Conservation (phyloP, 192 early-diverging fungal genomes). For the Kappamyces sp. region DNA sequence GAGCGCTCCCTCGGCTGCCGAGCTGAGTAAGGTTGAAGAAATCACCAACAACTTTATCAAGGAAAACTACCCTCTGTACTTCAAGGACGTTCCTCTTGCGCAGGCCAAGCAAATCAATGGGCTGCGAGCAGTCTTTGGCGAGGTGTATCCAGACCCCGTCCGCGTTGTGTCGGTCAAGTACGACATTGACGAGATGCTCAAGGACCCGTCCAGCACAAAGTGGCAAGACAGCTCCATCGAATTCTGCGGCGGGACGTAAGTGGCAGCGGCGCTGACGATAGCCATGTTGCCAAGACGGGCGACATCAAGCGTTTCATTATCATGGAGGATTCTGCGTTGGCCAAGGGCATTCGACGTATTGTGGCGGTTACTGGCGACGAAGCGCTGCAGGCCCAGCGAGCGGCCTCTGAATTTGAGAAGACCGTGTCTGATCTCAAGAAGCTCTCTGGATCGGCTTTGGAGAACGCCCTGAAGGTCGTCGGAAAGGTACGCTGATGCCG, state of each 20-base stretch:
- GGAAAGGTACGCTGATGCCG: slow-evolving; percentile 33
- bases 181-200: slow-evolving; percentile 79
- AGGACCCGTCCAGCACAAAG: slow-evolving; percentile 66
- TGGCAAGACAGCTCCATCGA: slow-evolving; percentile 87
- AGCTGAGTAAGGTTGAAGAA: slow-evolving; percentile 67
- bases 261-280: slow-evolving; percentile 19
- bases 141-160: slow-evolving; percentile 96
- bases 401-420: slow-evolving; percentile 62
- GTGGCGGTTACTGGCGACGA: slow-evolving; percentile 91
- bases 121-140: slow-evolving; percentile 95
- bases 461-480: slow-evolving; percentile 70
- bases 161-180: slow-evolving; percentile 91
- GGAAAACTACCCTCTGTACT: slow-evolving; percentile 69
- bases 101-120: slow-evolving; percentile 82
- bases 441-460: slow-evolving; percentile 60
- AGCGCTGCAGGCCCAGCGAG: slow-evolving; percentile 61
- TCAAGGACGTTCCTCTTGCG: slow-evolving; percentile 76
- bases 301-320: slow-evolving; percentile 84
- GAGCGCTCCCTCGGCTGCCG: slow-evolving; percentile 55
- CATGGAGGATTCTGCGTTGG: slow-evolving; percentile 85
- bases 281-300: slow-evolving; percentile 79
- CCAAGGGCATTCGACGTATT: slow-evolving; percentile 95
- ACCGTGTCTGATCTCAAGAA: slow-evolving; percentile 56
- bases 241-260: slow-evolving; percentile 94
- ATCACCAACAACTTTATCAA: slow-evolving; percentile 74